Percentiles rank a stretch among this genome's conserved stretches.
phyloP scores from a whole-genome alignment of 257 asterid genomes.

The Hygrophila difformis region DNA sequence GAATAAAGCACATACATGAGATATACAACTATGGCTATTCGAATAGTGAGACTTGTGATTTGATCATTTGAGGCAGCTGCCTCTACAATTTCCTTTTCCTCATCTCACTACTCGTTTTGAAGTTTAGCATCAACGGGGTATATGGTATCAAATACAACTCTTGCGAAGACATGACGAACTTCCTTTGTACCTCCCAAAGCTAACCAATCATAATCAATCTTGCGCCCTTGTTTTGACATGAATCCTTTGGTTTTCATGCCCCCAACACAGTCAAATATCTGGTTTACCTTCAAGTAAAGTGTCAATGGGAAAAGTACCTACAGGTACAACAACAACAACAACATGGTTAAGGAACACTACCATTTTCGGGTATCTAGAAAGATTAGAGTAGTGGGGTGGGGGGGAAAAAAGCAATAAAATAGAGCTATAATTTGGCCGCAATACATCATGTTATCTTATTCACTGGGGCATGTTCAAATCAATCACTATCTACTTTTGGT shows the following conservation, averaged over 20 bases:
- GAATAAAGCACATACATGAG: too few species aligned
- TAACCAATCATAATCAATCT: constrained; percentile 60
- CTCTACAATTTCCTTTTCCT: neutral
- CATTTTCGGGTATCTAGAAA: too few species aligned
- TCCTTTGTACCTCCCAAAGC: constrained; percentile 66
- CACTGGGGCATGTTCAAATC: too few species aligned
- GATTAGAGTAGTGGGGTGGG: too few species aligned
- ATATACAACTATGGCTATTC: too few species aligned
- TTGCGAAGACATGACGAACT: constrained; percentile 78
- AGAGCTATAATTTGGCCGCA: too few species aligned
- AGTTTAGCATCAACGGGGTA: constrained; percentile 40
- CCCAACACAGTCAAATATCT: constrained; percentile 65
- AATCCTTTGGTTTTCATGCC: constrained; percentile 45
- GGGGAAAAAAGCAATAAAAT: too few species aligned
- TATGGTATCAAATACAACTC: constrained; percentile 78
- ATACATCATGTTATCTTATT: too few species aligned
- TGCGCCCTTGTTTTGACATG: constrained; percentile 49
- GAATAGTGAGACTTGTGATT: too few species aligned
- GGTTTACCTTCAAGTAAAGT: constrained; percentile 43
- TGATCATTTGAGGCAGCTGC: too few species aligned
- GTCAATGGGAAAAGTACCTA: constrained; percentile 64
- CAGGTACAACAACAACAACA: constrained; percentile 13
- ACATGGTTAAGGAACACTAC: too few species aligned
- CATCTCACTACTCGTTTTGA: neutral
- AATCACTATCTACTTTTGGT: too few species aligned